These are phyloP conservation scores for Pilatotrama ljubarskyi DNA, from an alignment of 768 basidiomycete species.

Conservation along the genomic window DNA sequence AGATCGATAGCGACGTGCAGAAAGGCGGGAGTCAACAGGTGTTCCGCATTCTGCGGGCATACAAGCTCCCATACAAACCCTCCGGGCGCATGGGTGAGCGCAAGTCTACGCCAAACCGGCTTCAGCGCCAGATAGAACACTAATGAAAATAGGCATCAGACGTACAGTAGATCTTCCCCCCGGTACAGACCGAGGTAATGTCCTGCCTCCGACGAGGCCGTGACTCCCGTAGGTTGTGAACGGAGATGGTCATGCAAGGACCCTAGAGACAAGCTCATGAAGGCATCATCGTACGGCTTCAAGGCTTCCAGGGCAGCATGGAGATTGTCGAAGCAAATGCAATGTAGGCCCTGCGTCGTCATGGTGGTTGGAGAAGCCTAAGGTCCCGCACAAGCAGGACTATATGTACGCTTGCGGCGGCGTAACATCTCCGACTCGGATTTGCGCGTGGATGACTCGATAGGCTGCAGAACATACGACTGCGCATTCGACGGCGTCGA, in stretches of 20 bases:
- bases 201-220: not conserved
- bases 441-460: no score
- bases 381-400: no score
- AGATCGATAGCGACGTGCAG: not conserved
- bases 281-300: constrained; percentile 13
- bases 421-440: no score
- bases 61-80: not conserved
- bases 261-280: constrained; percentile 17
- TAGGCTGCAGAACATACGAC: no score
- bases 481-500: no score
- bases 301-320: constrained; percentile 8
- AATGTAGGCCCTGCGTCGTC: constrained; percentile 11
- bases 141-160: not conserved
- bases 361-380: no score
- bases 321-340: constrained; percentile 4
- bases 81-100: not conserved
- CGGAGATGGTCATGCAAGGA: constrained; percentile 7
- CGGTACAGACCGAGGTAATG: not conserved
- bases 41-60: not conserved
- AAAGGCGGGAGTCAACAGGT: not conserved
- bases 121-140: no score
- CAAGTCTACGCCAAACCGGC: not conserved
- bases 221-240: not conserved
- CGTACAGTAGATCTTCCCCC: not conserved
- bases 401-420: no score